These are phyloP conservation scores for Melampsora larici-populina DNA, from an alignment of 1,284 basidiomycete genomes.

Conservation along the genomic window DNA sequence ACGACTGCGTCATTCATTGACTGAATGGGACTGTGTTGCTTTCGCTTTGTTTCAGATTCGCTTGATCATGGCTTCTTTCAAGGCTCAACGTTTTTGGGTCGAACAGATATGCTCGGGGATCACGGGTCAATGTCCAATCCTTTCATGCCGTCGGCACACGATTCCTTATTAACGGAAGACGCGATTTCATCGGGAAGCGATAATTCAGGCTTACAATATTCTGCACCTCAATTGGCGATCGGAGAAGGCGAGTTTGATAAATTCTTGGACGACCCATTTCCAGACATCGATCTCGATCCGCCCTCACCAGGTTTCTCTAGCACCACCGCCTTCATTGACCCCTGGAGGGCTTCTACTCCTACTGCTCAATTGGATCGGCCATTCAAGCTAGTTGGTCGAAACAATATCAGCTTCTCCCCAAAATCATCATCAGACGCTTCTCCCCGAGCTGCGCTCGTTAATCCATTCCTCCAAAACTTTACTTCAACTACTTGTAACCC, in stretches of 20 bases:
- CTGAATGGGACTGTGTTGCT: no score
- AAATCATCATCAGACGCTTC: not conserved
- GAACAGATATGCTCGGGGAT: no score
- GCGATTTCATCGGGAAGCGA: not conserved
- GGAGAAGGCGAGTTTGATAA: not conserved
- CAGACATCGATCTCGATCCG: not conserved
- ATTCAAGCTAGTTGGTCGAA: not conserved
- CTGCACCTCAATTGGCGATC: not conserved
- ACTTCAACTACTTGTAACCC: not conserved
- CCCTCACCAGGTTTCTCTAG: not conserved
- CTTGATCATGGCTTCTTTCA: no score
- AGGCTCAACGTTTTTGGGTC: no score
- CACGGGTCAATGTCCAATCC: not conserved
- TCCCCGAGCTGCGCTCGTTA: not conserved
- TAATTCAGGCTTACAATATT: not conserved
- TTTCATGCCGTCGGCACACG: constrained; percentile 1
- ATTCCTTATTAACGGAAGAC: not conserved
- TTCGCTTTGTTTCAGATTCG: no score
- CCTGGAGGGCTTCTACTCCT: not conserved
- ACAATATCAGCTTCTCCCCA: not conserved
- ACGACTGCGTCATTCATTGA: no score
- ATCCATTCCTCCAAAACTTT: not conserved
- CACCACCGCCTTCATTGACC: constrained; percentile 7
- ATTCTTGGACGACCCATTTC: not conserved
- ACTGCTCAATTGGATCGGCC: not conserved